phyloP scores from a whole-genome alignment of 768 basidiomycete species.

The Leccinum broughii region DNA sequence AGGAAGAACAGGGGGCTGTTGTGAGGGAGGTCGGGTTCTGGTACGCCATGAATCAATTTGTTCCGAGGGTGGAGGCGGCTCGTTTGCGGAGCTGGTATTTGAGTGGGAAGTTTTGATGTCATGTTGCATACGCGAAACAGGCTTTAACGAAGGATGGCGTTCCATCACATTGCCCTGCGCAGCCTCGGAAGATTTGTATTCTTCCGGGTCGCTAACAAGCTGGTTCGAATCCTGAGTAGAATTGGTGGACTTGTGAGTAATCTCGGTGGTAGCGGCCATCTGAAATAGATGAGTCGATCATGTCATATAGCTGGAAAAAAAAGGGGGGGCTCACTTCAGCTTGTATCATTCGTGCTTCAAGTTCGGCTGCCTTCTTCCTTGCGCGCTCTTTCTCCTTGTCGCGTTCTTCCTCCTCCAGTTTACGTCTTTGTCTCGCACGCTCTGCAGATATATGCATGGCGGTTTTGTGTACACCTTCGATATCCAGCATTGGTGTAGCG shows the following conservation, averaged over 20 bases:
- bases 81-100: slow-evolving; percentile 16
- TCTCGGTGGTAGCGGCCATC: slow-evolving; percentile 40
- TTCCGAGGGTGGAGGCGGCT: slow-evolving; percentile 29
- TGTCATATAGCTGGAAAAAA: slow-evolving; percentile 8
- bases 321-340: slow-evolving; percentile 18
- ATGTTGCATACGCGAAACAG: slow-evolving; percentile 25
- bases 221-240: slow-evolving; percentile 15
- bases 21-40: slow-evolving; percentile 36
- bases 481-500: slow-evolving; percentile 38
- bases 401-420: slow-evolving; percentile 81
- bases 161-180: slow-evolving; percentile 21
- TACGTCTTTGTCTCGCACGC: slow-evolving; percentile 74
- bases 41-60: slow-evolving; percentile 69
- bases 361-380: slow-evolving; percentile 71
- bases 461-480: slow-evolving; percentile 70
- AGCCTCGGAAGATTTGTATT: slow-evolving; percentile 2
- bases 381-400: slow-evolving; percentile 82
- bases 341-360: slow-evolving; percentile 64
- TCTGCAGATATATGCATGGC: slow-evolving; percentile 86
- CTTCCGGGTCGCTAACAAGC: slow-evolving; percentile 9
- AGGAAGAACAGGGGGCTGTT: slow-evolving; percentile 35
- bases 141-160: slow-evolving; percentile 38
- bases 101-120: slow-evolving; percentile 12
- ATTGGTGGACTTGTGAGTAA: slow-evolving; percentile 50
- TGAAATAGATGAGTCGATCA: slow-evolving; percentile 18